phyloP scores from a whole-genome alignment of 352 stramenopile genomes.

The Chloridella minuta region DNA sequence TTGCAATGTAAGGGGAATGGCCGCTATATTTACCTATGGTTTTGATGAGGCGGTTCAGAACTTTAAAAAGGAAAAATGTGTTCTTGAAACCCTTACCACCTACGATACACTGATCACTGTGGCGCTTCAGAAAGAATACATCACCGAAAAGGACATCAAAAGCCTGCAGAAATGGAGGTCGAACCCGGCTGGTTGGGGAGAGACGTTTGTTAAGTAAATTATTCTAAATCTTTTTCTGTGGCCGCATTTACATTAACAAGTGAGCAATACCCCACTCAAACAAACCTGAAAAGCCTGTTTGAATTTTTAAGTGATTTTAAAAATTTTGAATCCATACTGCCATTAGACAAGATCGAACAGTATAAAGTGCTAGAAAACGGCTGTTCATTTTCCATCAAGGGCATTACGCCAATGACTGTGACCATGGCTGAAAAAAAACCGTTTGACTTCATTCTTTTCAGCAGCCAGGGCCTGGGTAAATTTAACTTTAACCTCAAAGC shows the following conservation, averaged over 20 bases:
- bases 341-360: neutral
- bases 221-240: neutral
- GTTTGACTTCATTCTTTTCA: neutral
- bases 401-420: neutral
- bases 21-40: neutral
- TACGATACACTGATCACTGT: neutral
- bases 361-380: neutral
- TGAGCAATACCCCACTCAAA: neutral
- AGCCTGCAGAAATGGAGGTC: neutral
- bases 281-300: neutral
- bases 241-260: neutral
- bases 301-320: conserved; percentile 1
- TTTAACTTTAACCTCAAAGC: neutral
- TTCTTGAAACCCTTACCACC: neutral
- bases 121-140: neutral
- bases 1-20: neutral
- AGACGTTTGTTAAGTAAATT: neutral
- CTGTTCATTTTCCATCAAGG: neutral
- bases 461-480: neutral
- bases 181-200: neutral
- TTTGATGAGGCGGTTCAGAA: neutral
- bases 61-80: neutral
- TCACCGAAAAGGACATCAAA: neutral
- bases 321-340: neutral
- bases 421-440: neutral